Base-by-base conservation (phyloP, 768 basidiomycete genomes). In the Trametes villosa region DNA sequence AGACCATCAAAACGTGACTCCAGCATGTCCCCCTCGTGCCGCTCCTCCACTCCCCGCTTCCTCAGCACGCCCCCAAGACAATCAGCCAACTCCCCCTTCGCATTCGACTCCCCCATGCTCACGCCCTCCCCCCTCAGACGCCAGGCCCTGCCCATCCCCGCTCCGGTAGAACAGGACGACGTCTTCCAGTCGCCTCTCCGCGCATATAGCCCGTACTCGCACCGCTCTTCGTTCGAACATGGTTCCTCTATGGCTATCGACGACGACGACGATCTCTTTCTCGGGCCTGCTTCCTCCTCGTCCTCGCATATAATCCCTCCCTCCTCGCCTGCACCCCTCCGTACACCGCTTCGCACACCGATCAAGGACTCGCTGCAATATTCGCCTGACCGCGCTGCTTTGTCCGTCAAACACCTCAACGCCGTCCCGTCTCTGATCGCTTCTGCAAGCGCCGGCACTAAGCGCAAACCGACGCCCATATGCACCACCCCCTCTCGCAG, bases 51-150 rank as follows among this genome's bases (percentile, higher is more conserved):
- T 15, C 45, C 61, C 34, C 52, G 70, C 70, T 50, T 64, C 70
- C 71, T 46, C 24, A 58, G 53, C 47, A 76, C 77, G 1, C 77
- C 78, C n/a, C 74, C 75, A 3, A 68, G 71, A 38, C 59, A 72
- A 45, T 46, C 67, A 52, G 65, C 70, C 20, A 42, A 64, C 13
- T 66, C 70, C 24, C 38, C 65, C 18, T 62, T 74, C 33, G 74
- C 79, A 41, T 82, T 77, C 65, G 82, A 83, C 66, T 81, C 83
- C 31, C 82, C 86, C 45, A 83, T 87, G 82, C 78, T 84, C 48
- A 84, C 86, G 1, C 85, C 88, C 22, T 89, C 88, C 6, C 86
- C 86, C 12, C 78, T 85, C 60, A 77, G 82, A 53, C 78, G 78
- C 63, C 75, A 75, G 75, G 17, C 74, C 79, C 53, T 81, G 79